phyloP scores from a whole-genome alignment of 805 yeast genomes.

The Yamadazyma phyllophila region DNA sequence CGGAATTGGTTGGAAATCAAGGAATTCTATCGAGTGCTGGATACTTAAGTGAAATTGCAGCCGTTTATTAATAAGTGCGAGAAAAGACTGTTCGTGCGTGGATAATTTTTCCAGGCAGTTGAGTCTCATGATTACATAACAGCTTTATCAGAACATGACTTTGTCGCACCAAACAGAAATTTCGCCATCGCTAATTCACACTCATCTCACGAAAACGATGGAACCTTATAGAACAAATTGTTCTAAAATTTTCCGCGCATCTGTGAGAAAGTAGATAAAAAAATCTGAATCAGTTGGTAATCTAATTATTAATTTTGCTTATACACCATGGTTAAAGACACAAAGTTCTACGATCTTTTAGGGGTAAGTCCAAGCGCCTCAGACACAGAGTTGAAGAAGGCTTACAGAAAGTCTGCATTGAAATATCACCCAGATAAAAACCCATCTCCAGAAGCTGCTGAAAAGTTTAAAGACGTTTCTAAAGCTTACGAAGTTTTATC shows the following conservation, averaged over 20 bases:
- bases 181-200: neutral
- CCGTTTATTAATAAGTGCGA: too few relatives aligned
- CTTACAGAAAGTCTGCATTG: slow-evolving; percentile 77
- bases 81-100: too few relatives aligned
- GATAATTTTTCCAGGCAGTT: too few relatives aligned
- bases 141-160: neutral
- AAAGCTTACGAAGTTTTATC: slow-evolving; percentile 86
- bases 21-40: too few relatives aligned
- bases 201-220: slow-evolving; percentile 1
- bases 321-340: slow-evolving; percentile 69
- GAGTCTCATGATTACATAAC: neutral
- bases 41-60: too few relatives aligned
- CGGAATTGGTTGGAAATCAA: too few relatives aligned
- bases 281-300: neutral
- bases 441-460: slow-evolving; percentile 88
- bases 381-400: slow-evolving; percentile 73
- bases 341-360: slow-evolving; percentile 70
- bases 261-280: slow-evolving; percentile 1
- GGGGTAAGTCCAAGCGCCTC: slow-evolving; percentile 71
- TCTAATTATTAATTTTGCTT: neutral
- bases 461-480: slow-evolving; percentile 88
- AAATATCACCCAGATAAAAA: slow-evolving; percentile 84
- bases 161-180: neutral
- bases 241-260: slow-evolving; percentile 5
- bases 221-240: slow-evolving; percentile 10